A percentile compares a stretch with the other conserved stretches of the same genome.
Conservation (phyloP, 768 basidiomycete species). For the Lactarius vividus region DNA sequence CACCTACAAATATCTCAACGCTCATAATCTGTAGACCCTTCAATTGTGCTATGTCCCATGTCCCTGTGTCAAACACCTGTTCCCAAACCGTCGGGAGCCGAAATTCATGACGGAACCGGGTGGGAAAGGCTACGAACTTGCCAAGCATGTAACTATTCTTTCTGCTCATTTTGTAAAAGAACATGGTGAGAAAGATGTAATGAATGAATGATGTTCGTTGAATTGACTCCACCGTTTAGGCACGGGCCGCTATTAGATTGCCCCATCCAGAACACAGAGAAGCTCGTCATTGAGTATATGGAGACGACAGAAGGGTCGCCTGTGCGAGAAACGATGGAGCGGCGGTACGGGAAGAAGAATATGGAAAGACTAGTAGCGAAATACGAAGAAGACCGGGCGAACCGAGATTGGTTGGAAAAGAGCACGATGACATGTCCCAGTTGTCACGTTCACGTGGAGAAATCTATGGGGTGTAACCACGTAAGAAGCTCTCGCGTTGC, state of each 20-base stretch:
- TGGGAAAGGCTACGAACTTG: conserved; percentile 77
- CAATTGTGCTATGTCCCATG: conserved; percentile 79
- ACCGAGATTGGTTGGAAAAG: conserved; percentile 66
- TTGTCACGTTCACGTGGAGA: conserved; percentile 71
- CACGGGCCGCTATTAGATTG: conserved; percentile 79
- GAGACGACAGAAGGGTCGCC: conserved; percentile 50
- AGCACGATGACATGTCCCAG: conserved; percentile 73
- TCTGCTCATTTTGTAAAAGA: conserved; percentile 78
- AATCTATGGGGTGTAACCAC: conserved; percentile 83
- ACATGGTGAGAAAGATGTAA: conserved; percentile 58
- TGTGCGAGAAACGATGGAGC: conserved; percentile 53
- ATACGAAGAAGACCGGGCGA: conserved; percentile 73
- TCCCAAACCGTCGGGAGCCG: conserved; percentile 45
- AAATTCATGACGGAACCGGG: conserved; percentile 52
- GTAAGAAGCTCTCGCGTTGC: conserved; percentile 39
- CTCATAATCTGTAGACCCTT: conserved; percentile 53
- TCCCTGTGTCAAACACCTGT: conserved; percentile 80
- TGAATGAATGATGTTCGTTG: background rate
- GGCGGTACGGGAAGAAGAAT: conserved; percentile 59
- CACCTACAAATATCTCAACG: background rate
- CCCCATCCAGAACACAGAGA: conserved; percentile 62
- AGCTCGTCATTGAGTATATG: conserved; percentile 66
- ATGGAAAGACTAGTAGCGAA: conserved; percentile 57
- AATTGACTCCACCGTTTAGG: conserved; percentile 41
- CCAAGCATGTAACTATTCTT: conserved; percentile 66